Conservation (phyloP, 768 basidiomycete species). For the Scleroderma citrinum region DNA sequence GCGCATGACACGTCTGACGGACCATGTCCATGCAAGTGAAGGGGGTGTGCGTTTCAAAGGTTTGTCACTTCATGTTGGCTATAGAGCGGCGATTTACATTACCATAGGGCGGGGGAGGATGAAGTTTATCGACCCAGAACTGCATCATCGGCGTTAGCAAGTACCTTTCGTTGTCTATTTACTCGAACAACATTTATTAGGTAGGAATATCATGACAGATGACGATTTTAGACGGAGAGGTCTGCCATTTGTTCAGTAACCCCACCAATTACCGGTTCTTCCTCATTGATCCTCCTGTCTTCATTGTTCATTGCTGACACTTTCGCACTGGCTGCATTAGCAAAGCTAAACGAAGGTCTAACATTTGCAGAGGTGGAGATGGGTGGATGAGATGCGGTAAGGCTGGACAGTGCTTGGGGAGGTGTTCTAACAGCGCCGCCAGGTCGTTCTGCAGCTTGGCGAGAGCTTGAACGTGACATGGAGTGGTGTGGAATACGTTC, state of each 20-base stretch:
- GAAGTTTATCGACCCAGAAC: conserved; percentile 61
- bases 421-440: conserved; percentile 27
- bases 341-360: conserved; percentile 75
- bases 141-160: conserved; percentile 26
- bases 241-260: conserved; percentile 9
- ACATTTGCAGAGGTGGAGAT: conserved; percentile 43
- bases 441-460: conserved; percentile 40
- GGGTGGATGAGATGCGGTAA: conserved; percentile 14
- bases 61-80: conserved; percentile 12
- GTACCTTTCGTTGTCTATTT: neutral
- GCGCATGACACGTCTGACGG: conserved; percentile 37
- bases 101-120: conserved; percentile 54
- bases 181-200: neutral
- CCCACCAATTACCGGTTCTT: conserved; percentile 7
- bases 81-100: neutral
- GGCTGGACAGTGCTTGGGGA: conserved; percentile 21
- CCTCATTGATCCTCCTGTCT: conserved; percentile 9
- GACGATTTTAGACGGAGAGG: conserved; percentile 9
- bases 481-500: conserved; percentile 30
- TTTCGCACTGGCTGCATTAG: conserved; percentile 55
- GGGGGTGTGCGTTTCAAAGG: conserved; percentile 65
- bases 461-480: conserved; percentile 49
- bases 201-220: conserved; percentile 9
- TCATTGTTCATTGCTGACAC: conserved; percentile 14
- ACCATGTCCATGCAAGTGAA: conserved; percentile 26